Evolutionary conservation across 805 yeast species (phyloP).

Genomic region (Saturnispora quitensis): DNA sequence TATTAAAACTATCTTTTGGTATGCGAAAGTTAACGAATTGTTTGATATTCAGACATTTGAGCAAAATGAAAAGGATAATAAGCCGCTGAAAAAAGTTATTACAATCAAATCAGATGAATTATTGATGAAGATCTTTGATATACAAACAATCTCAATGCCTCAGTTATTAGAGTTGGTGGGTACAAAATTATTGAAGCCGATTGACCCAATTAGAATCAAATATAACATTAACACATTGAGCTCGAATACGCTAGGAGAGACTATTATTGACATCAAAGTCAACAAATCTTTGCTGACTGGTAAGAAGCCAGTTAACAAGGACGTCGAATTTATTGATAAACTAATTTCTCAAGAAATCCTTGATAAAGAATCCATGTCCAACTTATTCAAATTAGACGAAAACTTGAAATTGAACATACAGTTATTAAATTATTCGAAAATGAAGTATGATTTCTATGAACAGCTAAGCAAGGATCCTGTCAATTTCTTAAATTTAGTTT

Average conservation of each 20-base stretch:
- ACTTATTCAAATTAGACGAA: slow-evolving; percentile 29
- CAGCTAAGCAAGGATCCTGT: slow-evolving; percentile 72
- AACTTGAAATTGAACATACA: slow-evolving; percentile 39
- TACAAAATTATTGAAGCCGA: slow-evolving; percentile 61
- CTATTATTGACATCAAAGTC: slow-evolving; percentile 68
- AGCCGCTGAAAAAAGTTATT: slow-evolving; percentile 15
- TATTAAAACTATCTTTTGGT: slow-evolving; percentile 35
- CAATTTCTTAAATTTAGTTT: slow-evolving; percentile 61
- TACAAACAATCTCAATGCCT: slow-evolving; percentile 52
- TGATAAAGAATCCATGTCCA: slow-evolving; percentile 34
- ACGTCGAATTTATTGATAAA: slow-evolving; percentile 33
- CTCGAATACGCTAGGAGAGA: slow-evolving; percentile 73
- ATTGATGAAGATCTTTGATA: slow-evolving; percentile 36
- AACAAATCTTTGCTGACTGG: slow-evolving; percentile 29
- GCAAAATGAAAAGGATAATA: slow-evolving; percentile 5
- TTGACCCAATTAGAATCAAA: slow-evolving; percentile 70
- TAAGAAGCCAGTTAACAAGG: slow-evolving; percentile 29
- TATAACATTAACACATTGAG: slow-evolving; percentile 70
- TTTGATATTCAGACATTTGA: slow-evolving; percentile 27
- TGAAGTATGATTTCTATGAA: slow-evolving; percentile 71
- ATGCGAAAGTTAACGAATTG: slow-evolving; percentile 29
- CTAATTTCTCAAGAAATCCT: slow-evolving; percentile 36
- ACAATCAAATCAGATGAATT: slow-evolving; percentile 35
- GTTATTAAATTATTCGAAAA: slow-evolving; percentile 43
- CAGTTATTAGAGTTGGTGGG: slow-evolving; percentile 62